phyloP scores from a whole-genome alignment of 2,329 filamentous ascomycete species.

The Calonectria hawksworthii region DNA sequence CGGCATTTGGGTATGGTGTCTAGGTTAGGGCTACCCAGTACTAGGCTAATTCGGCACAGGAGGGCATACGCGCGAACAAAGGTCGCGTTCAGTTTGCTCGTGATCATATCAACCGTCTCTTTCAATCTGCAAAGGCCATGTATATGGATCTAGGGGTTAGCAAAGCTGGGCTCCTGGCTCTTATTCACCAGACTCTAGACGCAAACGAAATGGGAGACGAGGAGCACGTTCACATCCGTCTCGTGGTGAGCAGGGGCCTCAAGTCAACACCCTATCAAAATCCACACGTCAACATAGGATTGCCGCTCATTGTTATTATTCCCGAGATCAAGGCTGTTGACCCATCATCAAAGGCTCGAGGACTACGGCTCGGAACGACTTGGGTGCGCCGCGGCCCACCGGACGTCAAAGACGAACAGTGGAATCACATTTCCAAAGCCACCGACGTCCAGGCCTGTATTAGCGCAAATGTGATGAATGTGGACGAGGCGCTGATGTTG shows the following conservation, averaged over 20 bases:
- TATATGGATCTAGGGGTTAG: constrained; percentile 46
- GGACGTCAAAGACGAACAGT: constrained; percentile 50
- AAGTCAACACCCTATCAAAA: constrained; percentile 48
- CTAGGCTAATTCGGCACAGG: constrained; percentile 16
- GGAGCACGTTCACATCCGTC: constrained; percentile 46
- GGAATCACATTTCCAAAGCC: constrained; percentile 51
- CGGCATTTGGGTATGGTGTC: constrained; percentile 42
- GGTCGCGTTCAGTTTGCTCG: constrained; percentile 45
- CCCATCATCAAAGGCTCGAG: constrained; percentile 37
- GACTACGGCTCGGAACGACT: constrained; percentile 44
- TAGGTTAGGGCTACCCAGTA: accelerated
- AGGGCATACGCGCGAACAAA: constrained; percentile 44
- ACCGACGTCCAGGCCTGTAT: constrained; percentile 49
- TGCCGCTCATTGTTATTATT: constrained; percentile 49
- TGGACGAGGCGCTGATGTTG: constrained; percentile 49
- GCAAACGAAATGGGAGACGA: constrained; percentile 45
- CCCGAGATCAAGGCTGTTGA: constrained; percentile 46
- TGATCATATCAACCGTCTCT: constrained; percentile 46
- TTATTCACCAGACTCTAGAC: constrained; percentile 45
- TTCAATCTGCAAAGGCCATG: constrained; percentile 49
- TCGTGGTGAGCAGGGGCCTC: constrained; percentile 47
- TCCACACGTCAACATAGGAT: constrained; percentile 45
- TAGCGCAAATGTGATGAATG: constrained; percentile 47
- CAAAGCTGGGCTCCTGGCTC: constrained; percentile 40
- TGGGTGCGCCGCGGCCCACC: constrained; percentile 48